phyloP scores from a whole-genome alignment of 2,329 filamentous ascomycete genomes.

The Talaromyces sp. region DNA sequence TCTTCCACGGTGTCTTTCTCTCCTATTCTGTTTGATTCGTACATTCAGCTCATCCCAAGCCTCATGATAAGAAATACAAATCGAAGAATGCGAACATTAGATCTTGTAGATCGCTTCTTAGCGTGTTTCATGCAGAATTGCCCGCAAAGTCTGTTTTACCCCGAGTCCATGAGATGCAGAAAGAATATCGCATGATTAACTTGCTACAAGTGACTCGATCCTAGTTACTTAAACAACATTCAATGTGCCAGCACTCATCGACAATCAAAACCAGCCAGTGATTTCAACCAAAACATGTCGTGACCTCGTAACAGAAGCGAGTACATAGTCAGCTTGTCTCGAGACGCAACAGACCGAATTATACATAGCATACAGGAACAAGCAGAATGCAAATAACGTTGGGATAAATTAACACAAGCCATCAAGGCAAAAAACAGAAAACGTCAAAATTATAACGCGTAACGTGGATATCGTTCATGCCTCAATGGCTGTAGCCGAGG shows the following conservation, averaged over 20 bases:
- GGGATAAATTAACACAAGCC: neutral
- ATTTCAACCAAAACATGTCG: neutral
- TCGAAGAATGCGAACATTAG: neutral
- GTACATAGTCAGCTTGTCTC: neutral
- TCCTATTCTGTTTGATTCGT: neutral
- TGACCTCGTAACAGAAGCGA: neutral
- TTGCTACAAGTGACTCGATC: neutral
- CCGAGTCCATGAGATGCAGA: neutral
- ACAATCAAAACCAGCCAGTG: neutral
- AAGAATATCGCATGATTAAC: neutral
- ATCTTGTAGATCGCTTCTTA: conserved; percentile 5
- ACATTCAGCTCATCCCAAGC: neutral
- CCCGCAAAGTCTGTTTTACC: neutral
- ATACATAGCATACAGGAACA: neutral
- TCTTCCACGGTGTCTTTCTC: neutral
- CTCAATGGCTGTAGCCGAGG: neutral
- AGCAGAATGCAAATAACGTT: neutral
- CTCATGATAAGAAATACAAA: neutral
- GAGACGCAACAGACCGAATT: neutral
- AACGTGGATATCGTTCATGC: conserved; percentile 1
- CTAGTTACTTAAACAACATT: neutral
- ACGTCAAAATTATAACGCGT: neutral
- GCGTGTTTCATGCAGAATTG: neutral
- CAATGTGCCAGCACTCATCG: neutral
- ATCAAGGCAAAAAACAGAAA: neutral